Evolutionary conservation across 495 filamentous ascomycete genomes (phyloP).

Genomic region (Penicillium coprophilum): DNA sequence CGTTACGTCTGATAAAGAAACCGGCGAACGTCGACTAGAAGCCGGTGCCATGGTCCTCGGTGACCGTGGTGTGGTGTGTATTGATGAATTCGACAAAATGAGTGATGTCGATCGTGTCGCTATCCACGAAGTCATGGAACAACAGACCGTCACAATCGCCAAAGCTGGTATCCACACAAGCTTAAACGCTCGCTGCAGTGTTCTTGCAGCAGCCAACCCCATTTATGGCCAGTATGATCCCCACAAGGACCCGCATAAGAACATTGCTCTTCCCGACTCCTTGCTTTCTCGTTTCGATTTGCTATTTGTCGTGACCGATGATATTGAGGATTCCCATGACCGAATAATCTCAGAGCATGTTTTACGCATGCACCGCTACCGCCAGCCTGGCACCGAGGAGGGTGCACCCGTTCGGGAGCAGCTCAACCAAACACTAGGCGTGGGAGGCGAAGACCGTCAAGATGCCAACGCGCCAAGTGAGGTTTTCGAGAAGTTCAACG

Average conservation of each 20-base stretch:
- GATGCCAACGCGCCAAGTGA: constrained; percentile 74
- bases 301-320: constrained; percentile 95
- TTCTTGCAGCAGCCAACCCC: constrained; percentile 95
- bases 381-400: constrained; percentile 91
- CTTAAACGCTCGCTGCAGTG: constrained; percentile 94
- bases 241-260: constrained; percentile 97
- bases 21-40: constrained; percentile 90
- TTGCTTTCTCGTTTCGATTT: constrained; percentile 98
- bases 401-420: constrained; percentile 94
- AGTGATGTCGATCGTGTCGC: constrained; percentile 96
- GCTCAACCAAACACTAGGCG: constrained; percentile 77
- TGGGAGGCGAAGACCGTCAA: constrained; percentile 77
- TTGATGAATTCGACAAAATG: constrained; percentile 99
- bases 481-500: constrained; percentile 94
- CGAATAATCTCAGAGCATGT: constrained; percentile 95
- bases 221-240: constrained; percentile 98
- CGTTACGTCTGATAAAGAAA: constrained; percentile 96
- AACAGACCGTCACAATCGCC: constrained; percentile 98
- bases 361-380: constrained; percentile 94
- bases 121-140: constrained; percentile 99
- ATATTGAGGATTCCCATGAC: constrained; percentile 91
- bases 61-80: constrained; percentile 96
- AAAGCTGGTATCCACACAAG: constrained; percentile 99
- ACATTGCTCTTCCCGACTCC: constrained; percentile 97
- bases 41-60: constrained; percentile 98